Conservation (phyloP, 2,329 filamentous ascomycete genomes). For the Pseudodiploospora longispora region DNA sequence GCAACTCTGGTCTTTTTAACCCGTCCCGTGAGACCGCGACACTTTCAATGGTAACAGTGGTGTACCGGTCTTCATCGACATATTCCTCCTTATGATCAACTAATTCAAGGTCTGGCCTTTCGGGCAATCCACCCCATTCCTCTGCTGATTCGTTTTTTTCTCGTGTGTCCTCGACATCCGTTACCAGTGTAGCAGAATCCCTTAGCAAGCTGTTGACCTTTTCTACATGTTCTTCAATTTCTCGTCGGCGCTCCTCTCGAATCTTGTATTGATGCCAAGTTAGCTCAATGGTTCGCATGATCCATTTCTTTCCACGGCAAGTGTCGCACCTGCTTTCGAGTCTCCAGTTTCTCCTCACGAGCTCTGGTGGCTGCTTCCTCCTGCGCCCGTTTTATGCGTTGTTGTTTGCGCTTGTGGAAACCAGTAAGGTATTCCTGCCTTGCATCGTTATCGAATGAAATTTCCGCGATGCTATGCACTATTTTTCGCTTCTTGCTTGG, state of each 20-base stretch:
- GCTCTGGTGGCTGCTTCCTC: constrained; percentile 71
- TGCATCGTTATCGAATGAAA: constrained; percentile 73
- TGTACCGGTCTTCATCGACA: constrained; percentile 91
- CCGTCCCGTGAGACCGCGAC: constrained; percentile 73
- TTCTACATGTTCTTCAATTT: constrained; percentile 74
- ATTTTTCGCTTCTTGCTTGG: constrained; percentile 60
- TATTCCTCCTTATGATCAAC: constrained; percentile 87
- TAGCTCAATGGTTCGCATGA: not conserved
- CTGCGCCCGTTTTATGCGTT: constrained; percentile 76
- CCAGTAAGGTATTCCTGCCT: constrained; percentile 86
- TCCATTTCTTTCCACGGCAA: not conserved
- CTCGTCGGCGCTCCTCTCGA: constrained; percentile 71
- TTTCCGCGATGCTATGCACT: constrained; percentile 59
- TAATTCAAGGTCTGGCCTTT: constrained; percentile 38
- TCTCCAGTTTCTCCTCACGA: constrained; percentile 64
- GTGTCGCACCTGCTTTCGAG: constrained; percentile 63
- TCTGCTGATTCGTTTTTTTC: constrained; percentile 31
- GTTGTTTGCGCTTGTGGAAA: constrained; percentile 91
- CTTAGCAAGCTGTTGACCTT: constrained; percentile 64
- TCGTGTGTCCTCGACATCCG: constrained; percentile 33
- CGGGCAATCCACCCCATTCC: constrained; percentile 60
- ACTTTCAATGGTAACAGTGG: constrained; percentile 86
- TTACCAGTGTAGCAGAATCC: constrained; percentile 42
- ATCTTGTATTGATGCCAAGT: constrained; percentile 47
- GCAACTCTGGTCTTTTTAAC: constrained; percentile 45